Base-by-base conservation (phyloP, 1,284 basidiomycete species). In the Naganishia sp. region DNA sequence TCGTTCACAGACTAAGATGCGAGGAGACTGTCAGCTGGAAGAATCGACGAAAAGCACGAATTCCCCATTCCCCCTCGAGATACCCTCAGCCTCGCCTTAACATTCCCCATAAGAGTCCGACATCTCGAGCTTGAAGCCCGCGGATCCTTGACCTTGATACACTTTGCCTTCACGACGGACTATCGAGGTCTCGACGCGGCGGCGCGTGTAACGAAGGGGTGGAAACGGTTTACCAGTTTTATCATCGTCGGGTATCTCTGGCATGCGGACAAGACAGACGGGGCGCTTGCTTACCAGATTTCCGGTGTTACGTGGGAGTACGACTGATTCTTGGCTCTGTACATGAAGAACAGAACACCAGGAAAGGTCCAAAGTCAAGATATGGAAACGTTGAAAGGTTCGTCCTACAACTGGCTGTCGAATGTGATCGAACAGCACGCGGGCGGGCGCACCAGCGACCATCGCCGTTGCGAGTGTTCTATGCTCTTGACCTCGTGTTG, bases 71-170 rank as follows among this genome's bases (percentile, higher is more conserved):
- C 36, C 48, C 23, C 48, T 25, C 48, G 21, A 25, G 42, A n/a
- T 28, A 45, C 50, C 61, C 61, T 63, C 61, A 63, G 61, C 61
- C 61, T 63, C 61, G 61, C 61, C 61, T 63, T 63, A 23, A 55
- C 44, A 45, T 54, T 54, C 61, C 61, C 61, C 61, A 54, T 55
- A 42, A 63, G 39, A 44, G 21, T 54, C 61, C 61, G 2, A 4
- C 33, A 9, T 16, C 18, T 23, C 10, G 21, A 18, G 15, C n/a
- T 28, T 36, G 10, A 44, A 13, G 11, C 7, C 13, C 16, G 33
- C 48, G 57, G 57, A 50, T 61, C 57, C 33, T 61, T 61, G 48
- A 48, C 33, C 48, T 33, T 49, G 23, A 25, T 39, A n/a, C n/a
- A 42, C 48, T 11, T 18, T 33, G 28, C 15, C 5, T 33, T 55